These are phyloP conservation scores for Aspergillus niger DNA, from an alignment of 2,329 filamentous ascomycete species.

Conservation along the genomic window DNA sequence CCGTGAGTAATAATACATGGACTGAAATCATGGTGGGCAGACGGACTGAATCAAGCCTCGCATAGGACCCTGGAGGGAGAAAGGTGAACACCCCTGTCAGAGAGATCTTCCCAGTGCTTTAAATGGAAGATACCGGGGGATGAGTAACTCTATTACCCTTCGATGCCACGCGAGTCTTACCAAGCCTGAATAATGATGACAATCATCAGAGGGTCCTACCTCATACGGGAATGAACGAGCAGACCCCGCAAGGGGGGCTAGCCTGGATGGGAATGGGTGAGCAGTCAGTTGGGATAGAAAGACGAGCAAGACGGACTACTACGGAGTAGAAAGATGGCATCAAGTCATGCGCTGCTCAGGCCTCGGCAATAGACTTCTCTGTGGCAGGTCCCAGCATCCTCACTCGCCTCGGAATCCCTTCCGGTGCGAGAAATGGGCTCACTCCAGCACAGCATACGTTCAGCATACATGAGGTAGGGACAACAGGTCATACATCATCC, in stretches of 20 bases:
- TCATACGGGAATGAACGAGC: background rate
- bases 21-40: background rate
- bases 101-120: background rate
- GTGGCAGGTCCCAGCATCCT: background rate
- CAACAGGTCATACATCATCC: background rate
- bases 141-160: too few species aligned
- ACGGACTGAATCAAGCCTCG: background rate
- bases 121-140: background rate
- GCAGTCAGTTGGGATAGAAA: background rate
- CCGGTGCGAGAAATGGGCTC: background rate
- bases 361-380: background rate
- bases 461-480: background rate
- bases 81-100: background rate
- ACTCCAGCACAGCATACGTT: background rate
- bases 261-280: background rate
- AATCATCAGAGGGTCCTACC: background rate
- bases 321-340: background rate
- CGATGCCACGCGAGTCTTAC: too few species aligned
- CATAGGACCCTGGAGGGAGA: background rate
- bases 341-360: background rate
- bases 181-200: too few species aligned
- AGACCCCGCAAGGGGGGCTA: background rate
- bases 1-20: conserved; percentile 1
- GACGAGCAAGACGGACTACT: background rate
- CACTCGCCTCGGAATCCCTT: background rate